Evolutionary conservation across 164 flowering plant genomes (phyloP), one percentile per base, ranked within the genome.

Genomic region (Macadamia tetraphylla): DNA sequence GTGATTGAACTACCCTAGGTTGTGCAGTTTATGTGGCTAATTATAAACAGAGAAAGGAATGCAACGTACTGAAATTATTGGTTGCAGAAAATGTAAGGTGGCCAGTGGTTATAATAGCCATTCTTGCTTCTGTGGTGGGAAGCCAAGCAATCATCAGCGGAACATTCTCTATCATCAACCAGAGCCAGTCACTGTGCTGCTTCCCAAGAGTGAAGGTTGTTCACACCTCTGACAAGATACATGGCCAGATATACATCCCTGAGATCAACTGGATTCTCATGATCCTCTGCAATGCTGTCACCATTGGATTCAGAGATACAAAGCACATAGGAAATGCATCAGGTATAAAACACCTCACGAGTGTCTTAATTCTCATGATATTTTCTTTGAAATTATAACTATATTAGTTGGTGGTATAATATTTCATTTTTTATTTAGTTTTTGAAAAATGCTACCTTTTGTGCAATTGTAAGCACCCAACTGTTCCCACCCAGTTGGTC

Each of bases 121-220:
- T 92, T 63, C 90, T 92, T 67, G 98, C 98, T 66, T 86, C 98
- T n/a, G 96, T 92, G 46, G 98, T 92, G 53, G 98, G 98, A 71
- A 90, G 98, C 80, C 98, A 92, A 79, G 98, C 98, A 30, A 92
- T 92, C 69, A 92, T 92, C 81, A 92, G 98, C 40, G 98, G 98
- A 43, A 90, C 98, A n/a, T 92, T 92, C 85, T 92, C 98, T 49
- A 92, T 92, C 68, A 92, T 92, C 70, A 92, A 90, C 81, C 98
- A 92, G 82, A 92, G 98, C 82, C 98, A 92, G 66, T 88, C 98
- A 44, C 87, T 92, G 8, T 88, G 98, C 57, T 92, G 98, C 81
- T 92, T 92, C 74, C 97, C 97, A 1, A 82, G 91, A 77, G 98
- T 92, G 66, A 92, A 92, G 81, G 94, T 92, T 64, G 81, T 92